A percentile compares a stretch with the other conserved stretches of the same genome.
Evolutionary conservation across 2,329 filamentous ascomycete genomes (phyloP).

Genomic region (Phoma sp.): DNA sequence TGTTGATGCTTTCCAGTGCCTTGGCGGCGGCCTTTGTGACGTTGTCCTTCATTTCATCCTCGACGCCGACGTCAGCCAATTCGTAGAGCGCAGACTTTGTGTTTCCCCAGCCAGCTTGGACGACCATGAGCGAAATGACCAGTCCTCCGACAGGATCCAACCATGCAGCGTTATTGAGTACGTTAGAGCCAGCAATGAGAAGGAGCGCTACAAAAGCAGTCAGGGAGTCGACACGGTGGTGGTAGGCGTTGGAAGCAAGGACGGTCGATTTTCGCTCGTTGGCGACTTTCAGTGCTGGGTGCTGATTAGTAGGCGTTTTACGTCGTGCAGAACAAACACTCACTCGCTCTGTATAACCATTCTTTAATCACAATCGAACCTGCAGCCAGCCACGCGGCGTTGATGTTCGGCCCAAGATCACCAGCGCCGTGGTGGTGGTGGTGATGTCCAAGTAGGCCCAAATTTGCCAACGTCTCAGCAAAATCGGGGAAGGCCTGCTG

Average conservation of each 20-base stretch:
- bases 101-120: constrained; percentile 87
- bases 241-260: constrained; percentile 91
- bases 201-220: constrained; percentile 92
- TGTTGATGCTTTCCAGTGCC: constrained; percentile 48
- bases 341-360: constrained; percentile 96
- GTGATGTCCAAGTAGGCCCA: constrained; percentile 57
- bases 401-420: constrained; percentile 77
- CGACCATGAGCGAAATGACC: constrained; percentile 90
- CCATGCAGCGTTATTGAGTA: constrained; percentile 85
- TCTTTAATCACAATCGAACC: constrained; percentile 93
- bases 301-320: constrained; percentile 28
- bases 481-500: constrained; percentile 58
- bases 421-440: constrained; percentile 68
- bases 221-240: constrained; percentile 94
- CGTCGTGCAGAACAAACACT: constrained; percentile 6
- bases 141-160: constrained; percentile 92
- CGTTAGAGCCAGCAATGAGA: constrained; percentile 87
- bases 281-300: constrained; percentile 88
- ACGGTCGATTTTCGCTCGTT: constrained; percentile 93
- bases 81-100: constrained; percentile 82
- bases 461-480: constrained; percentile 50
- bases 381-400: constrained; percentile 91
- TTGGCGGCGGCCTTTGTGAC: constrained; percentile 67
- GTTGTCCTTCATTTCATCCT: constrained; percentile 77
- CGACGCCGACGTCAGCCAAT: constrained; percentile 87